Evolutionary conservation across 2,329 filamentous ascomycete species (phyloP).

Genomic region (Venturia carpophila): DNA sequence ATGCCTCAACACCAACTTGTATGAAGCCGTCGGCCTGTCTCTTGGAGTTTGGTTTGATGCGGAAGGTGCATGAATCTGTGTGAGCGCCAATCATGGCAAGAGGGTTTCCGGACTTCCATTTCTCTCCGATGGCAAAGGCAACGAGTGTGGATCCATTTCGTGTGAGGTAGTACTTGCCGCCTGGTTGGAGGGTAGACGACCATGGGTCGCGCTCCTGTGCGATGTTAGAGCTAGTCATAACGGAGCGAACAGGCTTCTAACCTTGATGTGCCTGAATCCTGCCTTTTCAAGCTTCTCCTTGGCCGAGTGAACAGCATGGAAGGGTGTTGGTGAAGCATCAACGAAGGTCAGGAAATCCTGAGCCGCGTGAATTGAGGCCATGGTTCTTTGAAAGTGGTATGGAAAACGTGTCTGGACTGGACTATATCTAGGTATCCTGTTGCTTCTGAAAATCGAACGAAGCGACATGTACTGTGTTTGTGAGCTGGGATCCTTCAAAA

Average conservation of each 20-base stretch:
- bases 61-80: conserved; percentile 86
- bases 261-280: conserved; percentile 78
- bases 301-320: conserved; percentile 81
- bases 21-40: conserved; percentile 79
- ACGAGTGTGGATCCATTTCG: conserved; percentile 88
- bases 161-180: conserved; percentile 94
- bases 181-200: conserved; percentile 68
- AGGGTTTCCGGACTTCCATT: conserved; percentile 87
- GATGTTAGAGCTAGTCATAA: conserved; percentile 5
- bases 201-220: conserved; percentile 75
- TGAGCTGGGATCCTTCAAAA: background rate
- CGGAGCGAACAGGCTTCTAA: conserved; percentile 25
- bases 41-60: conserved; percentile 90
- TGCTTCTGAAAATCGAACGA: background rate
- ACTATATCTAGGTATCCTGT: background rate
- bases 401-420: background rate
- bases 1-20: conserved; percentile 93
- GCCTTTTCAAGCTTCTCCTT: conserved; percentile 69
- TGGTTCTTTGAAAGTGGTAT: background rate
- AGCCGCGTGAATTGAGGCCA: conserved; percentile 40
- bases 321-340: conserved; percentile 94
- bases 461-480: conserved; percentile 3
- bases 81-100: conserved; percentile 91
- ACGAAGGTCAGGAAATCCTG: conserved; percentile 88
- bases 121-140: conserved; percentile 81